Evolutionary conservation across 2,329 filamentous ascomycete genomes (phyloP), one percentile per base, ranked within the genome.

Genomic region (Venturia nashicola): DNA sequence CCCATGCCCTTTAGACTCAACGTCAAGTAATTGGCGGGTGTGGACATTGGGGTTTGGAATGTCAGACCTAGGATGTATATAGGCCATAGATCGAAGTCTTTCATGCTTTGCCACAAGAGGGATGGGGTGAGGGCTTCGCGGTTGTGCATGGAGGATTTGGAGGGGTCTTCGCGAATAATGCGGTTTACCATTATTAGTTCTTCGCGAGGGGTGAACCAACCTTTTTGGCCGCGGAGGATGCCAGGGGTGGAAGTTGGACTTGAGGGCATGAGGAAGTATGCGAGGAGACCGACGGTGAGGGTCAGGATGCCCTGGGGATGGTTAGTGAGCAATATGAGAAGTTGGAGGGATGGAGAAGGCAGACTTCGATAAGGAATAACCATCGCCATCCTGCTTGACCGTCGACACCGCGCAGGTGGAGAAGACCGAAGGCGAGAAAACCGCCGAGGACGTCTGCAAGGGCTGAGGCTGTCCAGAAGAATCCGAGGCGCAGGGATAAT

Each of bases 391-490:
- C 69, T 9, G 66, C 64, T 61, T 65, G 67, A 32, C 69, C 69
- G 23, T 60, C 63, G 5, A 70, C 61, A 32, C 69, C 69, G 16
- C 68, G 66, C 65, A 71, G 67, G 43, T 76, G 72, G 36, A 76
- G 66, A 3, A 76, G 68, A 14, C 73, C 74, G 57, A 70, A 73
- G 2, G 73, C 74, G 4, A 76, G 67, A 18, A 76, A 72, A 5
- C 70, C 68, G 1, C 71, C 72, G 32, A 75, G 55, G 8, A 76
- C 70, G 5, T 72, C 71, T 1, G 72, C 70, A 12, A 73, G 68
- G 23, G 67, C 69, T 48, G 72, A 68, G 8, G 70, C 71, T 32
- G 72, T 74, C 75, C 74, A 77, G 66, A 75, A 76, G 63, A 74
- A 69, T 9, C 70, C 69, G 9, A 76, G 68, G 1, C 75, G 71